Evolutionary conservation across 129 eudicot genomes (phyloP).

Genomic region (Flaveria sonorensis): DNA sequence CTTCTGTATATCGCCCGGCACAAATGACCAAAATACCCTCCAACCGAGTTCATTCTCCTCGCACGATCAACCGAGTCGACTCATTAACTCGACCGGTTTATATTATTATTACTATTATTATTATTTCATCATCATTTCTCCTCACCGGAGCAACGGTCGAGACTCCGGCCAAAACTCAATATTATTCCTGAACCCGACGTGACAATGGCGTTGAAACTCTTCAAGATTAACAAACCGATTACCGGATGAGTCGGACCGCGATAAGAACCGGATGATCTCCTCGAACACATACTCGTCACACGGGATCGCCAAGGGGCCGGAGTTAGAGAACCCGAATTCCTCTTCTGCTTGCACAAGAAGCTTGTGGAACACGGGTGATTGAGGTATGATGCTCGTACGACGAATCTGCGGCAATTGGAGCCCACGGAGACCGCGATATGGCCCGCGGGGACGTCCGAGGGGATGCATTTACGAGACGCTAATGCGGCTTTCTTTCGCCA

Average conservation of each 20-base stretch:
- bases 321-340: slow-evolving; percentile 70
- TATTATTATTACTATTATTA: not conserved
- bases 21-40: slow-evolving; percentile 27
- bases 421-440: slow-evolving; percentile 92
- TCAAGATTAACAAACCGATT: slow-evolving; percentile 56
- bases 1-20: slow-evolving; percentile 26
- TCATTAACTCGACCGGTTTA: slow-evolving; percentile 1
- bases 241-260: slow-evolving; percentile 55
- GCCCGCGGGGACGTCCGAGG: slow-evolving; percentile 88
- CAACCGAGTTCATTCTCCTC: slow-evolving; percentile 10
- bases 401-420: slow-evolving; percentile 53
- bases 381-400: slow-evolving; percentile 64
- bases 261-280: slow-evolving; percentile 58
- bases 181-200: slow-evolving; percentile 50
- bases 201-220: slow-evolving; percentile 69
- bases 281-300: slow-evolving; percentile 86
- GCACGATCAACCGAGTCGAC: slow-evolving; percentile 30
- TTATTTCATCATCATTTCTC: not conserved
- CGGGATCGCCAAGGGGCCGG: slow-evolving; percentile 79
- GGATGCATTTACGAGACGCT: slow-evolving; percentile 44
- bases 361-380: slow-evolving; percentile 74
- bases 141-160: slow-evolving; percentile 56
- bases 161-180: slow-evolving; percentile 73
- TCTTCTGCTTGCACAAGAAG: slow-evolving; percentile 78
- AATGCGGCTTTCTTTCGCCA: slow-evolving; percentile 76